Evolutionary conservation across 257 asterid species (phyloP).

Genomic region (Anisodus tanguticus): DNA sequence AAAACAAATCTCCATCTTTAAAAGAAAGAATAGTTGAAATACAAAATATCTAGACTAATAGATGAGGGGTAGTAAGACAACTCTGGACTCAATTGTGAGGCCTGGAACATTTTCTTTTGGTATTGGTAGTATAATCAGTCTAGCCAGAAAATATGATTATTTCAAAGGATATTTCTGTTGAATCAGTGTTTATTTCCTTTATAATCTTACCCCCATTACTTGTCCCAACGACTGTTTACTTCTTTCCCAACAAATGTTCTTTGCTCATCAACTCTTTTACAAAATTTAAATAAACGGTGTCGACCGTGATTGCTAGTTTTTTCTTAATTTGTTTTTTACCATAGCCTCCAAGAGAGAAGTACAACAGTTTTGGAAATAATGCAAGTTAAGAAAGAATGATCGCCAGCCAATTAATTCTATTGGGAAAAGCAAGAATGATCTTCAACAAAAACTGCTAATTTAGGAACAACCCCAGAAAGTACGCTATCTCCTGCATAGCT

Average conservation of each 20-base stretch:
- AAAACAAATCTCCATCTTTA: neutral
- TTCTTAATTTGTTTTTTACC: conserved; percentile 2
- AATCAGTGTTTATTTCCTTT: neutral
- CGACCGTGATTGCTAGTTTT: neutral
- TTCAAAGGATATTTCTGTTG: neutral
- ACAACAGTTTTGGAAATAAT: neutral
- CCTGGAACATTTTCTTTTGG: neutral
- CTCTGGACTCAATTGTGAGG: conserved; percentile 11
- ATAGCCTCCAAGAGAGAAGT: neutral
- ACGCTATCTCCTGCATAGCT: neutral
- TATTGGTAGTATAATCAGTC: neutral
- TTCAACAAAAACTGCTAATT: conserved; percentile 9
- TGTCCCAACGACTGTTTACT: neutral
- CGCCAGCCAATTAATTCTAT: neutral
- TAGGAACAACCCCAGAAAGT: conserved; percentile 4
- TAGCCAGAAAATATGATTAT: neutral
- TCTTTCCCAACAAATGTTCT: neutral
- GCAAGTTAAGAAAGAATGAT: conserved; percentile 1
- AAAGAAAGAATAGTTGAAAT: neutral
- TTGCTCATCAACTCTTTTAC: conserved; percentile 4
- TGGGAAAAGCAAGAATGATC: neutral
- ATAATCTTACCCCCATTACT: neutral
- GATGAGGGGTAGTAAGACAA: neutral
- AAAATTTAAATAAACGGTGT: neutral
- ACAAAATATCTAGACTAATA: neutral